Base-by-base conservation (phyloP, 177 flowering plant species). In the Telopea speciosissima region DNA sequence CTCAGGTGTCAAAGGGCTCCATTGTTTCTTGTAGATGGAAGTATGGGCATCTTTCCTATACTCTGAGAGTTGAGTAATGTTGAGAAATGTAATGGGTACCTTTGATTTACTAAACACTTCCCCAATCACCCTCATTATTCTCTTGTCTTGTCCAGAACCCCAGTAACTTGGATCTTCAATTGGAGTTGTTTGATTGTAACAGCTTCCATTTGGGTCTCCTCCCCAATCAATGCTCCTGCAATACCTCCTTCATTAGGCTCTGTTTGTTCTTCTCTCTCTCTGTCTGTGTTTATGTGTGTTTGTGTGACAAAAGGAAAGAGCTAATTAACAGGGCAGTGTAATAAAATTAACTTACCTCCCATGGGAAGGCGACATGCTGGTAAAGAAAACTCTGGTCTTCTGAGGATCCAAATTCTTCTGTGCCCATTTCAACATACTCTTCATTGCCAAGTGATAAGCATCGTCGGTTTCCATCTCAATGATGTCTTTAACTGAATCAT, bases 341-440 rank as follows among this genome's bases (percentile, higher is more conserved):
- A 36, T 36, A 36, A 28, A 28, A 28, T 56, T 22, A 11, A 63
- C 73, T 74, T 24, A 80, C 82, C 82, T 88, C 59, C 24, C 78
- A 80, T 93, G 98, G 56, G 88, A 52, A 66, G 98, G 97, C 4
- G 96, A 92, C 98, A 93, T 87, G 89, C 90, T 90, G 22, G 90
- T 79, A 80, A 93, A 93, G 80, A 92, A 89, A 72, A 90, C 90
- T 71, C 91, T 82, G 3, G 90, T 84, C 54, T 83, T 91, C 66
- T 78, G 78, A 1, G 78, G 85, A 74, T 88, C 87, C 90, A 88
- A 81, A 40, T 90, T 87, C 74, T 74, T 82, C 72, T 81, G 73
- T 8, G 83, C 86, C 98, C 98, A 92, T 83, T 82, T 85, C 72
- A 85, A 33, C 92, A 89, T 72, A 66, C 88, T 90, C 71, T 81